Conservation (phyloP, 495 filamentous ascomycete species). For the Trichoderma erinaceum region DNA sequence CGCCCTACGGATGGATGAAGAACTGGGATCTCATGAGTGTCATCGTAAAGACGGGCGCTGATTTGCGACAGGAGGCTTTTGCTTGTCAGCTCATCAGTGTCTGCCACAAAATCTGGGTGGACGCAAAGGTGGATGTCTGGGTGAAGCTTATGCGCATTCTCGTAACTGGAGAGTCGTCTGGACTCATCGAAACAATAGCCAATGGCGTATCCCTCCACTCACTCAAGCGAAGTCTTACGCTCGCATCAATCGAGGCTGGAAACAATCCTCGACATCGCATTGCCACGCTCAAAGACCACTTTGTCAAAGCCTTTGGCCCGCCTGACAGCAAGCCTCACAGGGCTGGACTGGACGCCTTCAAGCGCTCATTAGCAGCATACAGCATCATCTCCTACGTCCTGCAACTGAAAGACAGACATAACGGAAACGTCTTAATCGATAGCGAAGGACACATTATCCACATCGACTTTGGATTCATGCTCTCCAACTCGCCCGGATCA, state of each 20-base stretch:
- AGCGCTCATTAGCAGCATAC: slow-evolving; percentile 64
- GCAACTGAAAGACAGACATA: slow-evolving; percentile 75
- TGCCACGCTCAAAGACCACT: slow-evolving; percentile 69
- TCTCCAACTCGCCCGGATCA: slow-evolving; percentile 68
- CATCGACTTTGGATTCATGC: slow-evolving; percentile 80
- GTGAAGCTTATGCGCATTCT: slow-evolving; percentile 74
- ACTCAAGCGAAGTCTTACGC: slow-evolving; percentile 66
- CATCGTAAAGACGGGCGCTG: slow-evolving; percentile 73
- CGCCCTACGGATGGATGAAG: slow-evolving; percentile 71
- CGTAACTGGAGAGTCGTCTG: slow-evolving; percentile 70
- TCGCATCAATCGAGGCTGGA: slow-evolving; percentile 58
- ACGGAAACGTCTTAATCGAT: slow-evolving; percentile 73
- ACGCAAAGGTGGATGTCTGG: slow-evolving; percentile 67
- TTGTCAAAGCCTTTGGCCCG: slow-evolving; percentile 65
- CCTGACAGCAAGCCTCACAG: slow-evolving; percentile 55
- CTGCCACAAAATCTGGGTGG: slow-evolving; percentile 68
- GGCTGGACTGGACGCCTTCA: slow-evolving; percentile 62
- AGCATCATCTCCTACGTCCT: slow-evolving; percentile 70
- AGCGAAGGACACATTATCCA: slow-evolving; percentile 75
- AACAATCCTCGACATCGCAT: slow-evolving; percentile 61
- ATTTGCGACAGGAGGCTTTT: slow-evolving; percentile 71
- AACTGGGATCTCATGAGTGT: slow-evolving; percentile 76
- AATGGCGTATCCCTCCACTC: slow-evolving; percentile 73
- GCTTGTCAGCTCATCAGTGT: slow-evolving; percentile 71
- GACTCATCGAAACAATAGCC: slow-evolving; percentile 73